Evolutionary conservation across 495 filamentous ascomycete genomes (phyloP).

Genomic region (Neurospora sp.): DNA sequence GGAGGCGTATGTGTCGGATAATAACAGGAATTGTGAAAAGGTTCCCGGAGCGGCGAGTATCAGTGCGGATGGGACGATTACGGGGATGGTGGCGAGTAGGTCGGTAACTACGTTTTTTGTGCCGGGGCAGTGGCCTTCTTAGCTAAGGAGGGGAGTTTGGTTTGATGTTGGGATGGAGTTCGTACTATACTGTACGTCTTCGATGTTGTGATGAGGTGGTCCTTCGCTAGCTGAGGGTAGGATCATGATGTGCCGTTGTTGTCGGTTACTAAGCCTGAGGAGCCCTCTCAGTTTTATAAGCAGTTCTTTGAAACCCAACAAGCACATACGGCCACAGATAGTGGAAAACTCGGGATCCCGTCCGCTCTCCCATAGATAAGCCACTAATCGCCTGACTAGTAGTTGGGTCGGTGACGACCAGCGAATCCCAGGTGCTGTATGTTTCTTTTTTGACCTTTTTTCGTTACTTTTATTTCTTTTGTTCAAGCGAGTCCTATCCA

Average conservation of each 20-base stretch:
- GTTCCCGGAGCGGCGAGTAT: constrained; percentile 13
- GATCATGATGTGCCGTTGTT: too few species aligned
- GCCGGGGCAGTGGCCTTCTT: not conserved
- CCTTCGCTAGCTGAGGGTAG: too few species aligned
- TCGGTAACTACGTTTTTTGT: constrained; percentile 29
- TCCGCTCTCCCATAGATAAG: constrained; percentile 15
- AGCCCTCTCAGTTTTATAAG: too few species aligned
- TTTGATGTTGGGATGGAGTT: not conserved
- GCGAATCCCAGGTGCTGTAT: constrained; percentile 37
- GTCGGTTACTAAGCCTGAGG: too few species aligned
- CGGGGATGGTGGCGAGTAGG: constrained; percentile 26
- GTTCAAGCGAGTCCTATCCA: not conserved
- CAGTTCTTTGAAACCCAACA: too few species aligned
- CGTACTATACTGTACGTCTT: not conserved
- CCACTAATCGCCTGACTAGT: constrained; percentile 22
- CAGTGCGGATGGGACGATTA: constrained; percentile 19
- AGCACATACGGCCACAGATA: too few species aligned
- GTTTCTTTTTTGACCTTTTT: constrained; percentile 11
- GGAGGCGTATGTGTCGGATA: constrained; percentile 30
- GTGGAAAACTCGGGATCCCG: too few species aligned
- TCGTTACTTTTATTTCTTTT: not conserved
- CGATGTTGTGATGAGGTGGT: too few species aligned
- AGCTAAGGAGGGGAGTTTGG: not conserved
- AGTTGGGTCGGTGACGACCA: constrained; percentile 34
- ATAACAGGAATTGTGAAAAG: constrained; percentile 23